Conservation (phyloP, 257 asterid genomes). For the Parsonsia alboflavescens region DNA sequence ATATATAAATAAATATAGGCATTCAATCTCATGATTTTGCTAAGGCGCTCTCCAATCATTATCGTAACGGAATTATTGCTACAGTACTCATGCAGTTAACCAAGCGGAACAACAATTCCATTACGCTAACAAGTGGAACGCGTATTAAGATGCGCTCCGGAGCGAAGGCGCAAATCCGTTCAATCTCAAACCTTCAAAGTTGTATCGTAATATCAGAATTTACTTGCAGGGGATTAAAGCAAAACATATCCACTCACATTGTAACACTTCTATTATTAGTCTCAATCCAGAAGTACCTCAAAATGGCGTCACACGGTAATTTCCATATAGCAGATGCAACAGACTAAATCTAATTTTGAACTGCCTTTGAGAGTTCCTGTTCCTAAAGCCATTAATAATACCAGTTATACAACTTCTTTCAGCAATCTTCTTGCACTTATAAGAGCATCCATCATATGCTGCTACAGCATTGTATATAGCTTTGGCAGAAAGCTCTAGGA, state of each 20-base stretch:
- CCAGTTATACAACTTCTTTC: background rate
- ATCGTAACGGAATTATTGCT: no score
- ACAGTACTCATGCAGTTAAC: no score
- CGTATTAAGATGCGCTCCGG: no score
- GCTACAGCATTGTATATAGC: background rate
- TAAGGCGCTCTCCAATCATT: no score
- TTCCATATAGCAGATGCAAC: background rate
- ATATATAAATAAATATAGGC: no score
- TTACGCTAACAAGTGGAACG: no score
- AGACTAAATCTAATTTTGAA: background rate
- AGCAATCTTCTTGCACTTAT: background rate
- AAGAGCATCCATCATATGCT: background rate
- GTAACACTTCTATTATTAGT: background rate
- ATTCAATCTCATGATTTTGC: no score
- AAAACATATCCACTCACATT: background rate
- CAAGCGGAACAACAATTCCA: no score
- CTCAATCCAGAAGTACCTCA: background rate
- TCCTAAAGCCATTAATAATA: background rate
- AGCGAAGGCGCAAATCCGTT: no score
- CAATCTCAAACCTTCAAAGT: no score
- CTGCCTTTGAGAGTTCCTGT: background rate
- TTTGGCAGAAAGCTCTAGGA: conserved; percentile 17
- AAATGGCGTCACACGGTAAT: background rate
- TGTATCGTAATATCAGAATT: no score
- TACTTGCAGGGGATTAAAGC: no score